A percentile compares a stretch with the other conserved stretches of the same genome.
Conservation (phyloP, 495 filamentous ascomycete genomes). For the Neurospora intermedia region DNA sequence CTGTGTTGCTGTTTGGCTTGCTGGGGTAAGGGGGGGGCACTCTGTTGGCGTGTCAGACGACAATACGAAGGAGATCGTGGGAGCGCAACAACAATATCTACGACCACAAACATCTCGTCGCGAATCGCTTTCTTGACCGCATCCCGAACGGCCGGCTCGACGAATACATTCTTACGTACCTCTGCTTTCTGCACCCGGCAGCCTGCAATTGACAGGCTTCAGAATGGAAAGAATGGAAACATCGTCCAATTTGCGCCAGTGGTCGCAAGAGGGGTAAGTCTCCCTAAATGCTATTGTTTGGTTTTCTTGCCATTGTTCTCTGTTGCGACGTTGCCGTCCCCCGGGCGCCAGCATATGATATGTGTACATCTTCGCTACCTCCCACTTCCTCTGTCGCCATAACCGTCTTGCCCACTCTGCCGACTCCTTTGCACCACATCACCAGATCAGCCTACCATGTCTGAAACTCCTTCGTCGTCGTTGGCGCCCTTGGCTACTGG, state of each 20-base stretch:
- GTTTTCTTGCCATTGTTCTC: not conserved
- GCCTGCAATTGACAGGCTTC: not conserved
- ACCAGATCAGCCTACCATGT: not conserved
- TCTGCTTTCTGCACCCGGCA: not conserved
- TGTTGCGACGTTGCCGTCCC: not conserved
- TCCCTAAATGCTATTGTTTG: not conserved
- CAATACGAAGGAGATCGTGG: not conserved
- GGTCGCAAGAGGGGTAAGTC: slow-evolving; percentile 14
- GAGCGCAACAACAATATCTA: not conserved
- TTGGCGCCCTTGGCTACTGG: not conserved
- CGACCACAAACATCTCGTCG: not conserved
- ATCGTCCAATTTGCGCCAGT: slow-evolving; percentile 3
- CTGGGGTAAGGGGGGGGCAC: not conserved
- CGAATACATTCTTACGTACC: not conserved
- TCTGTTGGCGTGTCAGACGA: not conserved
- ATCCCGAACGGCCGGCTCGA: not conserved
- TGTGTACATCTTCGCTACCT: not conserved
- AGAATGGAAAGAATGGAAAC: slow-evolving; percentile 11
- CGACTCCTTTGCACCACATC: not conserved
- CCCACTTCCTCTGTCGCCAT: not conserved
- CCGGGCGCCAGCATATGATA: not conserved
- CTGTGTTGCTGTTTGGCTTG: not conserved
- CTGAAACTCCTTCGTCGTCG: not conserved
- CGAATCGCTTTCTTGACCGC: not conserved
- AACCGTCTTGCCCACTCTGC: not conserved